Conservation (phyloP, 495 filamentous ascomycete genomes). For the Tuber indicum region DNA sequence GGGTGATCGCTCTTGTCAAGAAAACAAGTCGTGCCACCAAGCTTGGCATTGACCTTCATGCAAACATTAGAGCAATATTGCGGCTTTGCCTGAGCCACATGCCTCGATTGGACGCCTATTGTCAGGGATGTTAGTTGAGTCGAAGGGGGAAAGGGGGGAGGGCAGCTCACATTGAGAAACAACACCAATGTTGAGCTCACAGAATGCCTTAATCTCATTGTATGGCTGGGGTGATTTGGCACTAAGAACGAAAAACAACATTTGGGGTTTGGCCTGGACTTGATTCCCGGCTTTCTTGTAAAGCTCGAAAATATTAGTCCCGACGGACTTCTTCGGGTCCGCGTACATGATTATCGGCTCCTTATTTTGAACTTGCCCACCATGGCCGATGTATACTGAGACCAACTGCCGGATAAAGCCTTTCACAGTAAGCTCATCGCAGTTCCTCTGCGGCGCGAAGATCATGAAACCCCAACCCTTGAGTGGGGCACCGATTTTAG, state of each 20-base stretch:
- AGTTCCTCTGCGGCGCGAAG: slow-evolving; percentile 41
- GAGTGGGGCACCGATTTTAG: slow-evolving; percentile 53
- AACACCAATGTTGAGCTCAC: slow-evolving; percentile 72
- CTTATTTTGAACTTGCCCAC: slow-evolving; percentile 53
- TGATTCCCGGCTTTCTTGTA: slow-evolving; percentile 50
- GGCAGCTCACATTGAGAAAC: slow-evolving; percentile 56
- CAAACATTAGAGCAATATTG: slow-evolving; percentile 84
- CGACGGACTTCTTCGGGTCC: slow-evolving; percentile 43
- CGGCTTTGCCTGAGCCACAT: slow-evolving; percentile 55
- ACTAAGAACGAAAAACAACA: slow-evolving; percentile 66
- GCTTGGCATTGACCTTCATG: slow-evolving; percentile 94
- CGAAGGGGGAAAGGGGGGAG: neutral
- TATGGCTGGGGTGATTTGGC: slow-evolving; percentile 62
- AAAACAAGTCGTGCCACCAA: slow-evolving; percentile 69
- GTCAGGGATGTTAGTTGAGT: slow-evolving; percentile 4
- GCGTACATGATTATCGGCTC: slow-evolving; percentile 42
- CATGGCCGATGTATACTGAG: slow-evolving; percentile 60
- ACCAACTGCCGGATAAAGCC: slow-evolving; percentile 58
- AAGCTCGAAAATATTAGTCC: slow-evolving; percentile 50
- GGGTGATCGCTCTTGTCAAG: slow-evolving; percentile 26
- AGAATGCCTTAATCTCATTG: slow-evolving; percentile 70
- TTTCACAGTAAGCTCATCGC: slow-evolving; percentile 46
- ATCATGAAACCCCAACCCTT: slow-evolving; percentile 65
- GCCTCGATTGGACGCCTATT: slow-evolving; percentile 52
- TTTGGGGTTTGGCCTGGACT: slow-evolving; percentile 51